Base-by-base conservation (phyloP, 345 rosid species). In the Odontarrhena argentea region DNA sequence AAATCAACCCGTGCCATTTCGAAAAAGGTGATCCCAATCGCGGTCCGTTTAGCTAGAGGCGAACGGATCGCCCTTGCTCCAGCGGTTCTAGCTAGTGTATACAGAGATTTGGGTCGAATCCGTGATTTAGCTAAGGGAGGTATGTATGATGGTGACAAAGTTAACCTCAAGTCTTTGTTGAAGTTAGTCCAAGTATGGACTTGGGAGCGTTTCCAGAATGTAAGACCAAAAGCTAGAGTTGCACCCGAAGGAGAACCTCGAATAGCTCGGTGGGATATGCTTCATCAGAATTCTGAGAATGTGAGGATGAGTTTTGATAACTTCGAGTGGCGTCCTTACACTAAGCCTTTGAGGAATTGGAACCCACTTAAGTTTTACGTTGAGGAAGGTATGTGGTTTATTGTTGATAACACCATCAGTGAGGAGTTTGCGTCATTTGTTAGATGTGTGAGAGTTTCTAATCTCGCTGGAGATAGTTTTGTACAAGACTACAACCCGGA, bases 261-360 rank as follows among this genome's bases (percentile, higher is more conserved):
- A 69, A 61, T 53, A 43, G 71, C 78, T 18, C 65, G 28, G 9
- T 80, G 84, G 87, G 56, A 60, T 45, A 22, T 36, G 25, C 12
- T 75, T 12, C 48, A 15, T 12, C 26, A 55, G 8, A 62, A 18
- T 3, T 36, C 9, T 8, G 7, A 24, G 40, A 54, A 78, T 30
- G 65, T 41, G 35, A 74, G 73, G 7, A 7, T 44, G 55, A 56
- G 43, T 54, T 46, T 78, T 26, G 78, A 69, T 14, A 59, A 49
- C 38, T 84, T 82, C 28, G 57, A 8, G 1, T 85, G 87, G 90
- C 81, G 85, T 3, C 90, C 90, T 11, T 83, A 81, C 45, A 57
- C 77, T 6, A 60, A 8, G 14, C n/a, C 45, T 2, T 2, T 74
- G 9, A 51, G 45, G 5, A 74, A 74, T 18, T 77, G 79, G 81